Evolutionary conservation across 2,329 filamentous ascomycete species (phyloP).

Genomic region (Teratosphaeria epicoccoides): DNA sequence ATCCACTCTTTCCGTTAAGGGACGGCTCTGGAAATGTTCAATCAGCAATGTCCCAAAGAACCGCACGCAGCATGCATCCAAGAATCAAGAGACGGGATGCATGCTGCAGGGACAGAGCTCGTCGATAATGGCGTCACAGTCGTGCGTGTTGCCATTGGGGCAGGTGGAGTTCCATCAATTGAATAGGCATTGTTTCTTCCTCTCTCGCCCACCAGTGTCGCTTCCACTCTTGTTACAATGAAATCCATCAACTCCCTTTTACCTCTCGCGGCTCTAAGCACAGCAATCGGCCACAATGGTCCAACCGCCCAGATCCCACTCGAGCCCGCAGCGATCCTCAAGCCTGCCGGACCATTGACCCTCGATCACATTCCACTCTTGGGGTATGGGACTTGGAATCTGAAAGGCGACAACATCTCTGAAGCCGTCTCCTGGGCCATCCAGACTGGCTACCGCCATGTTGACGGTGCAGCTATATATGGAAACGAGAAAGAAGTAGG

Average conservation of each 20-base stretch:
- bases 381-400: constrained; percentile 31
- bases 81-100: no score
- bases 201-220: neutral
- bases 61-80: no score
- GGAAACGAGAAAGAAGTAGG: constrained; percentile 36
- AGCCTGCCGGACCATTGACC: constrained; percentile 11
- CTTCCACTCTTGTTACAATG: constrained; percentile 6
- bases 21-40: no score
- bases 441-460: constrained; percentile 43
- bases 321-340: constrained; percentile 4
- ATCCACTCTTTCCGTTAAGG: no score
- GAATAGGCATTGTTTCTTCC: neutral
- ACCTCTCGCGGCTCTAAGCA: constrained; percentile 15
- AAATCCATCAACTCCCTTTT: constrained; percentile 9
- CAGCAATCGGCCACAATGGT: constrained; percentile 4
- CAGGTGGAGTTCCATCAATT: neutral
- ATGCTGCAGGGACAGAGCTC: neutral
- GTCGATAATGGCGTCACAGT: neutral
- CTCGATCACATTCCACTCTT: constrained; percentile 24
- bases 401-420: constrained; percentile 25
- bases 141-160: neutral
- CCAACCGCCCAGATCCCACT: constrained; percentile 16
- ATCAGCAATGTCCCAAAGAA: no score
- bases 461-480: constrained; percentile 40
- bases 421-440: constrained; percentile 31